These are phyloP conservation scores for Aristolochia contorta DNA, from an alignment of 164 flowering plant genomes.

Conservation along the genomic window DNA sequence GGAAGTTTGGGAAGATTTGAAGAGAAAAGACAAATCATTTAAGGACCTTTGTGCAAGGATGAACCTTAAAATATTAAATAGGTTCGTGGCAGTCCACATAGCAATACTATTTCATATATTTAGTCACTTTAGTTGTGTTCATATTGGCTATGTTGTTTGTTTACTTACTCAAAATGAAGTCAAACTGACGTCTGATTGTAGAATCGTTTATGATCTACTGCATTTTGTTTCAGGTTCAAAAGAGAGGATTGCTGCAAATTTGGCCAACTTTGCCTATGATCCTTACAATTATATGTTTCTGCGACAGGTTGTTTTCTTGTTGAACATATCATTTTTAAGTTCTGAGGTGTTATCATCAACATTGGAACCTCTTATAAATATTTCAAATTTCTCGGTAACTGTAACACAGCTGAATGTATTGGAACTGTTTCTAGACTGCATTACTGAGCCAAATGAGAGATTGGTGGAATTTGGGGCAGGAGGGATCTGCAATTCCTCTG, in stretches of 20 bases:
- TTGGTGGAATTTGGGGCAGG: conserved; percentile 84
- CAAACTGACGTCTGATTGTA: too few species aligned
- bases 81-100: too few species aligned
- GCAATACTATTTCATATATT: too few species aligned
- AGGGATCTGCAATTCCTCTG: conserved; percentile 82
- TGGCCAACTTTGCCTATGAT: conserved; percentile 93
- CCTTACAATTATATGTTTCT: conserved; percentile 74
- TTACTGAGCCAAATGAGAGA: conserved; percentile 87
- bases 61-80: too few species aligned
- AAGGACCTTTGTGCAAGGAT: too few species aligned
- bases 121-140: too few species aligned
- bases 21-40: too few species aligned
- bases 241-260: conserved; percentile 68
- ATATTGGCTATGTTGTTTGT: too few species aligned
- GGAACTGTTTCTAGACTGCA: conserved; percentile 91
- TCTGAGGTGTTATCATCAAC: too few species aligned
- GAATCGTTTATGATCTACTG: background rate
- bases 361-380: background rate
- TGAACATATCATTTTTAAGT: too few species aligned
- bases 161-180: too few species aligned
- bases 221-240: conserved; percentile 42
- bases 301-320: conserved; percentile 42
- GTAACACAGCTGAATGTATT: conserved; percentile 68
- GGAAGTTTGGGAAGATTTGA: too few species aligned
- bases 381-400: background rate